Evolutionary conservation across 2,329 filamentous ascomycete genomes (phyloP).

Genomic region (Capronia americana): DNA sequence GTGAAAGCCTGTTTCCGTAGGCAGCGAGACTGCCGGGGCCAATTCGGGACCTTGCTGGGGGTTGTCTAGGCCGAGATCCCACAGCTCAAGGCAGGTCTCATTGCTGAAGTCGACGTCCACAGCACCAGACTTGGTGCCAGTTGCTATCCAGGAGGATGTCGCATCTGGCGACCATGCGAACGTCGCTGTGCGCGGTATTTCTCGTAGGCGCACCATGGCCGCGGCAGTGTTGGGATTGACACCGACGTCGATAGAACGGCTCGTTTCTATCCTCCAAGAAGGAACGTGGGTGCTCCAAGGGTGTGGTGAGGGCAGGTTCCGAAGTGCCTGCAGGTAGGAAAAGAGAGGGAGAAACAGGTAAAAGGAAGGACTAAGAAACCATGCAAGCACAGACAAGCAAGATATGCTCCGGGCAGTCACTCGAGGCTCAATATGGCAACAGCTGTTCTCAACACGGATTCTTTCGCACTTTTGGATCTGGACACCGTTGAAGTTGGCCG

Average conservation of each 20-base stretch:
- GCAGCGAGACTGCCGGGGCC: constrained; percentile 81
- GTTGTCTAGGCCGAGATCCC: constrained; percentile 87
- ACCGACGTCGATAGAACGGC: not conserved
- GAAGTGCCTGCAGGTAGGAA: constrained; percentile 25
- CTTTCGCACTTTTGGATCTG: constrained; percentile 31
- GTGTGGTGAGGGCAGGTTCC: not conserved
- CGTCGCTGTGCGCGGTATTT: constrained; percentile 94
- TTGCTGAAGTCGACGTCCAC: constrained; percentile 98
- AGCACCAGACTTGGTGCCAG: constrained; percentile 91
- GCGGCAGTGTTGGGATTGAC: constrained; percentile 9
- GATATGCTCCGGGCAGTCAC: constrained; percentile 4
- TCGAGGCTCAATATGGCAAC: constrained; percentile 6
- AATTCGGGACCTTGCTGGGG: constrained; percentile 79
- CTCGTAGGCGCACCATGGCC: constrained; percentile 91
- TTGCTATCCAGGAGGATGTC: constrained; percentile 81
- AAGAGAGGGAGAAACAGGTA: constrained; percentile 34
- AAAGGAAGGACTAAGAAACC: constrained; percentile 28
- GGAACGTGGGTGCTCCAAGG: not conserved
- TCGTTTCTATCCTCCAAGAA: not conserved
- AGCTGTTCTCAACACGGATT: constrained; percentile 22
- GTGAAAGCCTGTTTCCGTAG: constrained; percentile 92
- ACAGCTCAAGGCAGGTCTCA: constrained; percentile 94
- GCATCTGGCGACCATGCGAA: constrained; percentile 94
- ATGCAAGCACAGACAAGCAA: constrained; percentile 20
- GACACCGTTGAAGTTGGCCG: constrained; percentile 28